Evolutionary conservation across 331 rosid genomes (phyloP).

Genomic region (Cucumis variabilis): DNA sequence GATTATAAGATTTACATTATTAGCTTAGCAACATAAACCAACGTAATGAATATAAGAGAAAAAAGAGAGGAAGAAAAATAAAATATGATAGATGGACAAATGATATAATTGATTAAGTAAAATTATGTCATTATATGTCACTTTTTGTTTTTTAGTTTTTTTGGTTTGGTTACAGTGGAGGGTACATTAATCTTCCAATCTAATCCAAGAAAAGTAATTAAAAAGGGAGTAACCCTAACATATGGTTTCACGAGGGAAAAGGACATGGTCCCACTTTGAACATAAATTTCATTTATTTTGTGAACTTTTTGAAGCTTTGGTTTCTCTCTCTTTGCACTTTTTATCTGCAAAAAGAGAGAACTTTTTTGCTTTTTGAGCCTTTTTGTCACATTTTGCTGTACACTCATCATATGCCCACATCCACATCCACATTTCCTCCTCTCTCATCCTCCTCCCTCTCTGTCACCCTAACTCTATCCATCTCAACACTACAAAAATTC

Average conservation of each 20-base stretch:
- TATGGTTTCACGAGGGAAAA: conserved; percentile 16
- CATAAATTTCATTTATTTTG: not conserved
- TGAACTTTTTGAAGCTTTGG: not conserved
- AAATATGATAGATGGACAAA: no score
- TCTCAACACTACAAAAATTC: conserved; percentile 31
- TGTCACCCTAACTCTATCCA: conserved; percentile 22
- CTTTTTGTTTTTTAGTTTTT: no score
- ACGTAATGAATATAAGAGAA: no score
- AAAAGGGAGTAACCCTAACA: not conserved
- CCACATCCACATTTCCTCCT: not conserved
- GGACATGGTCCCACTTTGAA: conserved; percentile 31
- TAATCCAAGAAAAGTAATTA: not conserved
- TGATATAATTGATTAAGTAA: not conserved
- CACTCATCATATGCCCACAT: conserved; percentile 32
- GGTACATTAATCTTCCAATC: not conserved
- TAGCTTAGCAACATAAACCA: no score
- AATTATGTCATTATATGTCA: not conserved
- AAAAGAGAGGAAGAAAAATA: no score
- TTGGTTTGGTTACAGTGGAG: not conserved
- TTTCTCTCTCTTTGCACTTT: conserved; percentile 36
- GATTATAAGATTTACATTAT: no score
- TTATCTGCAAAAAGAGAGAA: conserved; percentile 3
- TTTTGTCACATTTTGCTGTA: conserved; percentile 28
- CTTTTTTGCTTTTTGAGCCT: conserved; percentile 21
- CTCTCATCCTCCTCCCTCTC: conserved; percentile 23